Evolutionary conservation across 768 basidiomycete genomes (phyloP).

Genomic region (Udeniomyces megalosporus): DNA sequence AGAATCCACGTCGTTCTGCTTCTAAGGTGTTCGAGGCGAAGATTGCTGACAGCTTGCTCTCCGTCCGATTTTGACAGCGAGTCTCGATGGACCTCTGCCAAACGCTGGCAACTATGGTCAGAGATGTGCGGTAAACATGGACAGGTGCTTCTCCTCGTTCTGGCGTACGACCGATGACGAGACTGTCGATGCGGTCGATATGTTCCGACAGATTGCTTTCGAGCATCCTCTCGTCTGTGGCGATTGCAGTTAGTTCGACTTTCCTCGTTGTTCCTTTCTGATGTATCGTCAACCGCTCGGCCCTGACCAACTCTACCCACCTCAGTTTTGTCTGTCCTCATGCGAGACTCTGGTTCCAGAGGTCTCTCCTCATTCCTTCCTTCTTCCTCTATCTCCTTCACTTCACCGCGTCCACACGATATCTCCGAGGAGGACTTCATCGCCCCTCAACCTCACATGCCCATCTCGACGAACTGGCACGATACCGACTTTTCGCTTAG

Average conservation of each 20-base stretch:
- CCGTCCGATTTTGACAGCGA: not conserved
- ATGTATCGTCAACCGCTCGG: no score
- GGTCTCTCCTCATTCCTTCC: no score
- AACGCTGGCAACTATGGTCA: not conserved
- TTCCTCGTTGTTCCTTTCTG: no score
- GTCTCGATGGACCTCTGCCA: slow-evolving; percentile 9
- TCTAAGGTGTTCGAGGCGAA: no score
- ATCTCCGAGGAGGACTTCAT: no score
- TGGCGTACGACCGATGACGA: slow-evolving; percentile 20
- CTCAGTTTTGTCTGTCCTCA: no score
- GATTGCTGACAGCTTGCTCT: not conserved
- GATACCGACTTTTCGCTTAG: not conserved
- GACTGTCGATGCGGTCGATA: slow-evolving; percentile 20
- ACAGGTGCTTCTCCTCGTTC: slow-evolving; percentile 26
- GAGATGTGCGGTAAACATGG: slow-evolving; percentile 22
- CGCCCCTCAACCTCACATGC: not conserved
- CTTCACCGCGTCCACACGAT: no score
- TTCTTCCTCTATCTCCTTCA: no score
- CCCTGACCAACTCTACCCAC: no score
- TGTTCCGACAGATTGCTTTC: slow-evolving; percentile 29
- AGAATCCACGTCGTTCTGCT: not conserved
- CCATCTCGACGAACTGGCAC: not conserved
- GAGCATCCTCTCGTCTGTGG: slow-evolving; percentile 25
- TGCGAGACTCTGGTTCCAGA: no score
- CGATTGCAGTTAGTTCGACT: slow-evolving; percentile 25